A percentile compares a stretch with the other conserved stretches of the same genome.
These are phyloP conservation scores for Thymus mandschuricus DNA, from an alignment of 257 asterid genomes.

Conservation along the genomic window DNA sequence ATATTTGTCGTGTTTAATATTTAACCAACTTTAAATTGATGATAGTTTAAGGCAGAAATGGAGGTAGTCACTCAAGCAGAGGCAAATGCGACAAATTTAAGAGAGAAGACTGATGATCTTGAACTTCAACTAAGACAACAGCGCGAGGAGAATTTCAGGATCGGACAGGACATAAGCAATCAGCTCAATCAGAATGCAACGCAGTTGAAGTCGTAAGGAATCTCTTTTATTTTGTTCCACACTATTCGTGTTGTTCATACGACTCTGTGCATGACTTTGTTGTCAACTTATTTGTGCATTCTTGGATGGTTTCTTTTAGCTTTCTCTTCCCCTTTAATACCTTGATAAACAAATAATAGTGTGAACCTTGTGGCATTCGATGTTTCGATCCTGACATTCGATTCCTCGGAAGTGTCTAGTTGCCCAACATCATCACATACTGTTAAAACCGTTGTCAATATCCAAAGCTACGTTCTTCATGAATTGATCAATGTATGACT, in stretches of 20 bases:
- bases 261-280: slow-evolving; percentile 21
- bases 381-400: no score
- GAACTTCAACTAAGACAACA: slow-evolving; percentile 62
- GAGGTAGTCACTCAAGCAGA: slow-evolving; percentile 73
- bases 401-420: no score
- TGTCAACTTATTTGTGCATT: slow-evolving; percentile 27
- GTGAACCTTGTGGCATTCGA: no score
- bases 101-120: slow-evolving; percentile 73
- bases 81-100: slow-evolving; percentile 54
- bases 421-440: no score
- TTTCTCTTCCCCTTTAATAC: no score
- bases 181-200: slow-evolving; percentile 48
- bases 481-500: no score
- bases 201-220: slow-evolving; percentile 51
- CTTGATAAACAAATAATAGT: no score
- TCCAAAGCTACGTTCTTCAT: no score
- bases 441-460: no score
- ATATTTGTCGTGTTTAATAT: neutral
- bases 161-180: slow-evolving; percentile 47
- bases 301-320: no score
- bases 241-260: slow-evolving; percentile 19
- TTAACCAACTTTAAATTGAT: slow-evolving; percentile 35
- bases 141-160: slow-evolving; percentile 62
- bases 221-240: slow-evolving; percentile 7
- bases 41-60: slow-evolving; percentile 64